phyloP scores from a whole-genome alignment of 768 basidiomycete species.

The Wakefieldia striispora region DNA sequence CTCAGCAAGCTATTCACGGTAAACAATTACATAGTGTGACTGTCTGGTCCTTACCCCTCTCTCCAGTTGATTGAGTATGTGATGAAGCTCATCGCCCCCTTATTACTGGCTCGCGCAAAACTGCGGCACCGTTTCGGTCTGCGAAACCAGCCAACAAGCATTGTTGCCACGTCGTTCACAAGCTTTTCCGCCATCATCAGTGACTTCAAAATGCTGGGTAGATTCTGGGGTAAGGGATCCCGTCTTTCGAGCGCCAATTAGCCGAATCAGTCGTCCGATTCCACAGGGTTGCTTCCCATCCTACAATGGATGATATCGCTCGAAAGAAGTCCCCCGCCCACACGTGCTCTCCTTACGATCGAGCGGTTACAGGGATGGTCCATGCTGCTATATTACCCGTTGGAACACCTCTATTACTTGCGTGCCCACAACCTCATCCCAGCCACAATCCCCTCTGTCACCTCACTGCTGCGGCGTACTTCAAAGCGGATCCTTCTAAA shows the following conservation, averaged over 20 bases:
- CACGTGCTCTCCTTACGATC: slow-evolving; percentile 66
- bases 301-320: slow-evolving; percentile 77
- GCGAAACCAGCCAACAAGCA: slow-evolving; percentile 50
- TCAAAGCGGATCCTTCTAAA: slow-evolving; percentile 46
- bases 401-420: slow-evolving; percentile 75
- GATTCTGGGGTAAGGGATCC: slow-evolving; percentile 69
- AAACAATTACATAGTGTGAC: neutral
- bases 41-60: slow-evolving; percentile 1
- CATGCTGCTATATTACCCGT: slow-evolving; percentile 78
- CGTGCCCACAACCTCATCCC: slow-evolving; percentile 60
- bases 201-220: slow-evolving; percentile 71
- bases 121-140: slow-evolving; percentile 66
- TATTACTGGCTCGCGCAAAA: slow-evolving; percentile 64
- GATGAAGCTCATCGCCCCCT: slow-evolving; percentile 65
- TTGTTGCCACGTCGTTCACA: slow-evolving; percentile 47
- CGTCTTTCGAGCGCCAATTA: neutral
- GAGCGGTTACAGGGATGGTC: slow-evolving; percentile 73
- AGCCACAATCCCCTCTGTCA: slow-evolving; percentile 45
- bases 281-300: slow-evolving; percentile 69
- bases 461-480: slow-evolving; percentile 40
- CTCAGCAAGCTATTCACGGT: slow-evolving; percentile 77
- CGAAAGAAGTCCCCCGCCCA: slow-evolving; percentile 70
- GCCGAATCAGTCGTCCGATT: neutral
- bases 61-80: slow-evolving; percentile 69
- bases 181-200: slow-evolving; percentile 57